These are phyloP conservation scores for Verbascum thapsus DNA, from an alignment of 257 asterid species.

Conservation along the genomic window DNA sequence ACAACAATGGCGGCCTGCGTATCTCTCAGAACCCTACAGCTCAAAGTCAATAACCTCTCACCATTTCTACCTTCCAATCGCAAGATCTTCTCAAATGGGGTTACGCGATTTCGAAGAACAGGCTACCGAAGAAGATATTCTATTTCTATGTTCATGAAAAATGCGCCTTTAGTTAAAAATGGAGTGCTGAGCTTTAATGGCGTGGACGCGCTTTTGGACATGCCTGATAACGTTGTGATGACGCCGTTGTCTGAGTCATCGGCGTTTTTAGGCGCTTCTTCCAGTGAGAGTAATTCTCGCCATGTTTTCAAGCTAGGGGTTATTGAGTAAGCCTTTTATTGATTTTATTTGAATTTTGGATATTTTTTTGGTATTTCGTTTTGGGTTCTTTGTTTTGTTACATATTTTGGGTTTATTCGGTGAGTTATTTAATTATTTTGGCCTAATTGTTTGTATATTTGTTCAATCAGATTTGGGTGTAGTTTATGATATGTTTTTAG, in stretches of 20 bases:
- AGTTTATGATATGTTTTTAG: too few relatives aligned
- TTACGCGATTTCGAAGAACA: constrained; percentile 24
- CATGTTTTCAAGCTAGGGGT: constrained; percentile 59
- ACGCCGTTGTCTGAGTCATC: constrained; percentile 47
- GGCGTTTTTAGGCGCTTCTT: constrained; percentile 43
- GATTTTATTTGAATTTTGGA: neutral
- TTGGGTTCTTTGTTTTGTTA: too few relatives aligned
- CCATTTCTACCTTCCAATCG: constrained; percentile 29
- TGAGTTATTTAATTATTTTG: too few relatives aligned
- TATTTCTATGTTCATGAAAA: constrained; percentile 37
- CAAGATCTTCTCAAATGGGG: constrained; percentile 27
- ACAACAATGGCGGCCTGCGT: constrained; percentile 34
- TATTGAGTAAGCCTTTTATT: constrained; percentile 34
- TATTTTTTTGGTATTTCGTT: neutral
- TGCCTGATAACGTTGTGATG: constrained; percentile 46
- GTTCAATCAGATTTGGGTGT: too few relatives aligned
- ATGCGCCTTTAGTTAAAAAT: constrained; percentile 31
- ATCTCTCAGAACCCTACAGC: constrained; percentile 30
- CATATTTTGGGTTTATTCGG: too few relatives aligned
- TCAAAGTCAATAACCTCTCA: constrained; percentile 20
- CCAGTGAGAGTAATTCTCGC: constrained; percentile 36
- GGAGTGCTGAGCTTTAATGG: constrained; percentile 42
- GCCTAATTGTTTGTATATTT: too few relatives aligned
- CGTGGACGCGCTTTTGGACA: constrained; percentile 33
- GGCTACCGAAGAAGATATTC: constrained; percentile 7